phyloP scores from a whole-genome alignment of 2,329 filamentous ascomycete genomes.

The Mariannaea elegans region DNA sequence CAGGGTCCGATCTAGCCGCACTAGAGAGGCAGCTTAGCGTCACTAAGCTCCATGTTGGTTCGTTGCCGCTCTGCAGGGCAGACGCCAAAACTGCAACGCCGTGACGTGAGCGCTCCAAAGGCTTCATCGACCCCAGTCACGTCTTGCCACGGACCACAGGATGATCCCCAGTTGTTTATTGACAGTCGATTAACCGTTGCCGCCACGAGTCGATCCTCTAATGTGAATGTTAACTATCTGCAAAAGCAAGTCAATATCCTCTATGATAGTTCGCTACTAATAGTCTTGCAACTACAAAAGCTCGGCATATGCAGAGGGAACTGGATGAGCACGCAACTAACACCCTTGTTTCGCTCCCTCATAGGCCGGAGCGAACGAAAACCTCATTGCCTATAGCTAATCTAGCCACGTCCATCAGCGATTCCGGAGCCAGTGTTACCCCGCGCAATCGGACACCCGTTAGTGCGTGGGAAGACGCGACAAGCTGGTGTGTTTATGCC shows the following conservation, averaged over 20 bases:
- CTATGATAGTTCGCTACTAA: not conserved
- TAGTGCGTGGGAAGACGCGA: not conserved
- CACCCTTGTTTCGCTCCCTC: constrained; percentile 1
- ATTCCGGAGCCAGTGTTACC: constrained; percentile 19
- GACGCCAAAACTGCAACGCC: constrained; percentile 19
- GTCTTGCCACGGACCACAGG: constrained; percentile 7
- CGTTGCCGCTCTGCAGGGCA: constrained; percentile 25
- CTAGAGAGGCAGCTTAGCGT: constrained; percentile 24
- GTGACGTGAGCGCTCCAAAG: constrained; percentile 15
- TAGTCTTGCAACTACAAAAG: not conserved
- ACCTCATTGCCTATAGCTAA: not conserved
- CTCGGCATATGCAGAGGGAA: constrained; percentile 6
- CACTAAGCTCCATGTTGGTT: constrained; percentile 31
- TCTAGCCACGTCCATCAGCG: constrained; percentile 6
- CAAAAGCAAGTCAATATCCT: not conserved
- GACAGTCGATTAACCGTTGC: constrained; percentile 12
- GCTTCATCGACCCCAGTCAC: constrained; percentile 1
- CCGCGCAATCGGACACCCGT: constrained; percentile 15
- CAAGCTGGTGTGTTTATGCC: not conserved
- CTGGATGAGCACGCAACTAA: constrained; percentile 1
- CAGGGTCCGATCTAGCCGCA: constrained; percentile 38
- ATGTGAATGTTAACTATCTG: not conserved
- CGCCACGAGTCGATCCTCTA: constrained; percentile 12
- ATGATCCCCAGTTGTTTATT: constrained; percentile 6
- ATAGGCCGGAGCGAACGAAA: not conserved